Evolutionary conservation across 139 green algal genomes (phyloP).

Genomic region (Coelastrella sp.): DNA sequence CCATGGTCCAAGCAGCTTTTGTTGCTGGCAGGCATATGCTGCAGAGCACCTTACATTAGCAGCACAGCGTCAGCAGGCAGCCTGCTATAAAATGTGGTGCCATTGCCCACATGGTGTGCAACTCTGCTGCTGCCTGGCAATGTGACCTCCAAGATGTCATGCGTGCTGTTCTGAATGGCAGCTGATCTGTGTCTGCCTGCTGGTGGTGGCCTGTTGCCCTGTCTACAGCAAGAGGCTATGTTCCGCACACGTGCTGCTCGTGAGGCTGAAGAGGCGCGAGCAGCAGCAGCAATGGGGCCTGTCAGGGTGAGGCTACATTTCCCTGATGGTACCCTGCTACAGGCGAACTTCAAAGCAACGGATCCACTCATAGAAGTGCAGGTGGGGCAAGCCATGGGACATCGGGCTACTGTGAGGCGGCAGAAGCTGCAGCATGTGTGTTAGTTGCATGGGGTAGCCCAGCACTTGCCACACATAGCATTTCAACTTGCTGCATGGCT

Average conservation of each 20-base stretch:
- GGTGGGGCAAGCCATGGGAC: not conserved
- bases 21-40: not conserved
- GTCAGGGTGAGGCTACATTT: conserved; percentile 46
- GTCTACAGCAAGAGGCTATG: conserved; percentile 16
- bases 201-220: conserved; percentile 1
- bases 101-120: too few species aligned
- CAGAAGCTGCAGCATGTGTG: too few species aligned
- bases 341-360: conserved; percentile 29
- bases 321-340: conserved; percentile 38
- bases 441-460: not conserved
- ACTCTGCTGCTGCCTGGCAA: not conserved
- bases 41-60: too few species aligned
- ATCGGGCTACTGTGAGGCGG: not conserved
- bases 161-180: not conserved
- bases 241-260: conserved; percentile 11
- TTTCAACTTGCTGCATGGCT: too few species aligned
- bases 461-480: not conserved
- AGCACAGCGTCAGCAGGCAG: too few species aligned
- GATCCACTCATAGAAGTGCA: conserved; percentile 6
- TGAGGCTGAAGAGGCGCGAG: conserved; percentile 12
- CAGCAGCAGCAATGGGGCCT: not conserved
- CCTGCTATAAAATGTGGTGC: too few species aligned
- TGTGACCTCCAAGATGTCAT: not conserved
- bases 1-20: not conserved
- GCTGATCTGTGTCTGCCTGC: not conserved